Evolutionary conservation across 306 rosid species (phyloP).

Genomic region (Cicer cuneatum): DNA sequence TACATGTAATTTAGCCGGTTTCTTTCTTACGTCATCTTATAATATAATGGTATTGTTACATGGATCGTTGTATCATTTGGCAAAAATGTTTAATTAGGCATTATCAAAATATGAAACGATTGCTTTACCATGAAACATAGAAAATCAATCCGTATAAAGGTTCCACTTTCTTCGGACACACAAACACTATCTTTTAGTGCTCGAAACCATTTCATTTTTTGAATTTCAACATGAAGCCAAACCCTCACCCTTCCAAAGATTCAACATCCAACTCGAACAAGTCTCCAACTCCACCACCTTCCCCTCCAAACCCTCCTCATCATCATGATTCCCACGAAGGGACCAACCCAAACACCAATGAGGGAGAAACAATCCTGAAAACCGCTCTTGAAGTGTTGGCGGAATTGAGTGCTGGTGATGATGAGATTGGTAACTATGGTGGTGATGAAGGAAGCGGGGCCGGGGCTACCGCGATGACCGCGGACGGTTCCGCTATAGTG

Average conservation of each 20-base stretch:
- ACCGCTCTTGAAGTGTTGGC: conserved; percentile 21
- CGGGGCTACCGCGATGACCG: not conserved
- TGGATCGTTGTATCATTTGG: not conserved
- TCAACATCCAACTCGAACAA: not conserved
- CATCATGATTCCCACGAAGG: not conserved
- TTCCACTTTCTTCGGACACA: not conserved
- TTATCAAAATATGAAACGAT: not conserved
- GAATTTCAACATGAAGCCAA: not conserved
- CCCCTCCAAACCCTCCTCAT: not conserved
- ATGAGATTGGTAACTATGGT: fast-evolving
- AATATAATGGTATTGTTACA: too few relatives aligned
- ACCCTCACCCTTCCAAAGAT: not conserved
- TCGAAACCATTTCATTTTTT: not conserved
- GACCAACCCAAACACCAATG: not conserved
- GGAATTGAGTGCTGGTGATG: not conserved
- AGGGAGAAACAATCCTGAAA: not conserved
- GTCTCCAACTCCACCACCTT: not conserved
- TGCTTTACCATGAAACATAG: not conserved
- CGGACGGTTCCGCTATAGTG: not conserved
- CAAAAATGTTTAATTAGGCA: not conserved
- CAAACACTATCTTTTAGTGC: not conserved
- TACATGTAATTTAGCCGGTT: too few relatives aligned
- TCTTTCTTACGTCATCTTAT: too few relatives aligned
- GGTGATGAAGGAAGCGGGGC: not conserved
- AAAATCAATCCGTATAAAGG: not conserved